phyloP scores from a whole-genome alignment of 169 alveolate species.

The Blepharisma undulans region DNA sequence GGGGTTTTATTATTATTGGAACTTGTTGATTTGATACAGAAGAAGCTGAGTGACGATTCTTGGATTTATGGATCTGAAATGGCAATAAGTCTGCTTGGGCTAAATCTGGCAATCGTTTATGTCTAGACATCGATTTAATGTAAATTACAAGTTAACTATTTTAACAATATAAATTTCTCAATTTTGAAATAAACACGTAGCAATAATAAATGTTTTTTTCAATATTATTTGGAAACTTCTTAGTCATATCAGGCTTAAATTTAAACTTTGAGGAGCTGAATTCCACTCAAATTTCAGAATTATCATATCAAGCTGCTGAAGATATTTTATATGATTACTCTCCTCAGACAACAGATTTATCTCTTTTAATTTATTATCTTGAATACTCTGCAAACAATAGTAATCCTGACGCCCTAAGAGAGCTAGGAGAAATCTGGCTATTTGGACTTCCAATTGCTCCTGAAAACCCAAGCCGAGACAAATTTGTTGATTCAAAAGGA shows the following conservation, averaged over 20 bases:
- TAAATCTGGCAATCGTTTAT: not conserved
- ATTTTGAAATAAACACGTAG: not conserved
- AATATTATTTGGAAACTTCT: not conserved
- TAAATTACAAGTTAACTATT: not conserved
- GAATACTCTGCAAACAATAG: not conserved
- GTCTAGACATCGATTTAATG: not conserved
- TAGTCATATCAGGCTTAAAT: not conserved
- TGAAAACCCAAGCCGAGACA: not conserved
- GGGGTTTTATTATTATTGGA: not conserved
- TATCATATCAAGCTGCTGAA: not conserved
- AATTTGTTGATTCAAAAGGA: not conserved
- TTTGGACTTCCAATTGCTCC: conserved; percentile 5
- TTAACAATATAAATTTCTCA: not conserved
- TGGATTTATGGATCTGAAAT: not conserved
- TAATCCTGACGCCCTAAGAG: not conserved
- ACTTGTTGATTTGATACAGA: not conserved
- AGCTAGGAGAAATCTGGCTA: conserved; percentile 17
- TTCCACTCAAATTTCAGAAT: not conserved
- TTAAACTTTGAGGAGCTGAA: not conserved
- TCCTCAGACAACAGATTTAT: not conserved
- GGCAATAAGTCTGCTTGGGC: not conserved
- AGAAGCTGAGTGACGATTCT: not conserved
- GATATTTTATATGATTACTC: not conserved
- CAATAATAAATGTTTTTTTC: not conserved
- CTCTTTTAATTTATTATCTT: not conserved